phyloP scores from a whole-genome alignment of 2,329 filamentous ascomycete genomes.

The Clarireedia monteithiana region DNA sequence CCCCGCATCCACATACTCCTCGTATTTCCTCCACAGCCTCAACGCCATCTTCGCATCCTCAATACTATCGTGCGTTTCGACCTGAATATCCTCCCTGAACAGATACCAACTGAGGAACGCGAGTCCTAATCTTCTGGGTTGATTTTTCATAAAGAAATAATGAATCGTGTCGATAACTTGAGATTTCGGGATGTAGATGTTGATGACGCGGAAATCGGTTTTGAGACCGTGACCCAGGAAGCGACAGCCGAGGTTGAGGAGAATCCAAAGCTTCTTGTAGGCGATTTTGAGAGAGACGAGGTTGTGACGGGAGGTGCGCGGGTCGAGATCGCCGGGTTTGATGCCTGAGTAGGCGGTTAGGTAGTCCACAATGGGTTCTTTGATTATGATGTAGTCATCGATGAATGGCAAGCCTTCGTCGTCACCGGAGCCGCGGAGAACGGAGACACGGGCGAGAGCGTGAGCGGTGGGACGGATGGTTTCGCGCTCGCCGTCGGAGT shows the following conservation, averaged over 20 bases:
- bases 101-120: conserved; percentile 89
- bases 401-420: conserved; percentile 83
- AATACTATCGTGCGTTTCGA: conserved; percentile 87
- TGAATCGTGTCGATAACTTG: conserved; percentile 95
- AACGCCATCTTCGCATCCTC: conserved; percentile 90
- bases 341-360: conserved; percentile 93
- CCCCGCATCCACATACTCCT: conserved; percentile 80
- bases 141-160: conserved; percentile 74
- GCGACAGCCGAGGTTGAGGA: conserved; percentile 87
- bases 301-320: conserved; percentile 68
- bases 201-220: conserved; percentile 96
- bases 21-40: conserved; percentile 80
- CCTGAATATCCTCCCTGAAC: conserved; percentile 88
- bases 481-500: conserved; percentile 84
- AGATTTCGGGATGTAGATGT: conserved; percentile 84
- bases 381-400: conserved; percentile 92
- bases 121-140: conserved; percentile 79
- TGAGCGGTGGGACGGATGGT: conserved; percentile 88
- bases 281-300: conserved; percentile 82
- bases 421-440: conserved; percentile 72
- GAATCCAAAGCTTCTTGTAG: conserved; percentile 97
- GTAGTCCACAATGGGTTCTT: conserved; percentile 89
- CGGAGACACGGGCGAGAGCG: conserved; percentile 86
- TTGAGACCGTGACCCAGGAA: conserved; percentile 92
- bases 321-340: conserved; percentile 74